A percentile compares a stretch with the other conserved stretches of the same genome.
These are phyloP conservation scores for Coprinopsis cinerea DNA, from an alignment of 768 basidiomycete species.

Conservation along the genomic window DNA sequence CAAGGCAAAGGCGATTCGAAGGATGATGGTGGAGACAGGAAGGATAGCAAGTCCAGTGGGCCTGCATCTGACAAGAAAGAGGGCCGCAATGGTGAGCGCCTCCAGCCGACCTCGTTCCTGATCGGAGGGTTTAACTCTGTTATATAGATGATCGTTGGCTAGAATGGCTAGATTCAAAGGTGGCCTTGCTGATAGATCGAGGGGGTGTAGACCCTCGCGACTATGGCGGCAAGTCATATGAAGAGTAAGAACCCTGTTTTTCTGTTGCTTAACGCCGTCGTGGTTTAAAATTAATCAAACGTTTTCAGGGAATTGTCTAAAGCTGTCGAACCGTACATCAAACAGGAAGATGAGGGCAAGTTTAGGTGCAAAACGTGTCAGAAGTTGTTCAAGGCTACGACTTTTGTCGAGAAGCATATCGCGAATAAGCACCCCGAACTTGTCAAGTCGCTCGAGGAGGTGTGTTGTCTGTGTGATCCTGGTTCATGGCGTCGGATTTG, in stretches of 20 bases:
- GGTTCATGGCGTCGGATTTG: constrained; percentile 8
- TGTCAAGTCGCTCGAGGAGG: constrained; percentile 79
- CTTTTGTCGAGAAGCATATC: constrained; percentile 97
- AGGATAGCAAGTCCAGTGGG: constrained; percentile 29
- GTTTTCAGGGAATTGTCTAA: constrained; percentile 70
- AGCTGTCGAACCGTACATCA: constrained; percentile 73
- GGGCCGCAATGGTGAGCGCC: constrained; percentile 59
- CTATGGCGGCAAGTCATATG: constrained; percentile 84
- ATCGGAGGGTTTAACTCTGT: constrained; percentile 7
- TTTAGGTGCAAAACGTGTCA: constrained; percentile 95
- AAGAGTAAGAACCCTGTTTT: constrained; percentile 54
- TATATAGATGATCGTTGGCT: constrained; percentile 79
- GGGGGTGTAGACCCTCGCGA: constrained; percentile 79
- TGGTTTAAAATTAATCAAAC: constrained; percentile 6
- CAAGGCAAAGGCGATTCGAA: constrained; percentile 21
- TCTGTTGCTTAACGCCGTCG: background rate
- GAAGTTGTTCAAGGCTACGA: constrained; percentile 95
- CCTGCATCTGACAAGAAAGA: constrained; percentile 32
- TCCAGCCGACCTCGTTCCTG: constrained; percentile 10
- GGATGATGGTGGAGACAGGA: constrained; percentile 14
- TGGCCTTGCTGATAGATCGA: constrained; percentile 73
- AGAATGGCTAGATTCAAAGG: constrained; percentile 82
- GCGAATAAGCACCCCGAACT: constrained; percentile 90
- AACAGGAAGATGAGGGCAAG: constrained; percentile 95
- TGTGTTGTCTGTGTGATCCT: constrained; percentile 24